Evolutionary conservation across 2,329 filamentous ascomycete genomes (phyloP).

Genomic region (Alternaria arborescens): DNA sequence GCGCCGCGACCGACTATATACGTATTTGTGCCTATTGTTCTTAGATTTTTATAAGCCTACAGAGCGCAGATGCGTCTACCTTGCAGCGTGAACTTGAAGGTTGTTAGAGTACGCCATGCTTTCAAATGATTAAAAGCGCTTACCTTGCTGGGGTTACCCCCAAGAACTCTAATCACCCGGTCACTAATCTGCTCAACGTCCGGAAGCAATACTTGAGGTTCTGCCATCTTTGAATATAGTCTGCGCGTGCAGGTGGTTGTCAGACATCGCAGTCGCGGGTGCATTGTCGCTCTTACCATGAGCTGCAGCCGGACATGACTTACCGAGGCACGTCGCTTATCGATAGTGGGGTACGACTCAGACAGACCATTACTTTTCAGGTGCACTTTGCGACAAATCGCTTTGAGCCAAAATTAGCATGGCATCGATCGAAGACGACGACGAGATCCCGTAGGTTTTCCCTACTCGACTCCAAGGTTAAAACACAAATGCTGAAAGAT

Average conservation of each 20-base stretch:
- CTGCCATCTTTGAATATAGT: slow-evolving; percentile 62
- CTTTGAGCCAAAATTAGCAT: slow-evolving; percentile 24
- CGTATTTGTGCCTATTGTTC: slow-evolving; percentile 81
- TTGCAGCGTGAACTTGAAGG: slow-evolving; percentile 68
- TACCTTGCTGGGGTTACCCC: slow-evolving; percentile 88
- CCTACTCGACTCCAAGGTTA: neutral
- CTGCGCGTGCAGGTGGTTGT: slow-evolving; percentile 29
- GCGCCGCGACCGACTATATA: slow-evolving; percentile 85
- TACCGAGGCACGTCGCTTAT: slow-evolving; percentile 40
- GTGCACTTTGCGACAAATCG: slow-evolving; percentile 18
- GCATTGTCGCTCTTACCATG: slow-evolving; percentile 35
- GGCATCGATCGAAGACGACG: slow-evolving; percentile 40
- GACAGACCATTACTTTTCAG: slow-evolving; percentile 33
- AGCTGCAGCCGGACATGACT: slow-evolving; percentile 10
- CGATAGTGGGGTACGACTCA: slow-evolving; percentile 30
- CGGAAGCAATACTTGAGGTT: slow-evolving; percentile 70
- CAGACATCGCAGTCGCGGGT: slow-evolving; percentile 29
- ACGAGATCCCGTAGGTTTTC: slow-evolving; percentile 47
- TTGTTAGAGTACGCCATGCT: slow-evolving; percentile 22
- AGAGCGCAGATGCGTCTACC: slow-evolving; percentile 50
- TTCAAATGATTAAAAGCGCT: slow-evolving; percentile 19
- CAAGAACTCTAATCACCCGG: slow-evolving; percentile 82
- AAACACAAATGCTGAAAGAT: slow-evolving; percentile 27
- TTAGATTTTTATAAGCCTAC: slow-evolving; percentile 16
- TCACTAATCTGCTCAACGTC: slow-evolving; percentile 81